Conservation (phyloP, 2,329 filamentous ascomycete species). For the Penicillium sp. region DNA sequence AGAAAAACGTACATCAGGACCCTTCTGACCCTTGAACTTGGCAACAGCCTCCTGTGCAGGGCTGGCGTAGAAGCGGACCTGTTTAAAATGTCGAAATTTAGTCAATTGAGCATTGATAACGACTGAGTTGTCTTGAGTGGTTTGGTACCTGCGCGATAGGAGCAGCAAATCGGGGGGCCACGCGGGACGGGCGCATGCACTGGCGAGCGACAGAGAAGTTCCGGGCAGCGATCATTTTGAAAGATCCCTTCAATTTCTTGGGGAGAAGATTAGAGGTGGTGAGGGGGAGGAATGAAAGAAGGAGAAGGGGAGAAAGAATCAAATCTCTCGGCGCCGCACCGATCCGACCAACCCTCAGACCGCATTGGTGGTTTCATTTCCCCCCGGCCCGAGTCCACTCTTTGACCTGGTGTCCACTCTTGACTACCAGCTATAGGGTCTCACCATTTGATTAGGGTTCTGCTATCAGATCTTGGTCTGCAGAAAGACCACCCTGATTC, state of each 20-base stretch:
- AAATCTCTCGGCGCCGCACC: constrained; percentile 27
- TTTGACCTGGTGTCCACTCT: constrained; percentile 11
- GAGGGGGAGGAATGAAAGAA: constrained; percentile 17
- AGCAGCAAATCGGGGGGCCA: constrained; percentile 49
- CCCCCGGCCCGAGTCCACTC: constrained; percentile 24
- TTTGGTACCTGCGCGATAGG: constrained; percentile 58
- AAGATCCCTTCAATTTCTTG: constrained; percentile 25
- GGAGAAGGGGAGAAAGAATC: constrained; percentile 25
- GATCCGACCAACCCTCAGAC: constrained; percentile 25
- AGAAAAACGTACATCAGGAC: constrained; percentile 69
- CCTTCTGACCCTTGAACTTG: constrained; percentile 90
- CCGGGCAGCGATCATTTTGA: constrained; percentile 80
- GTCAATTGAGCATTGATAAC: constrained; percentile 18
- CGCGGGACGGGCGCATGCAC: constrained; percentile 67
- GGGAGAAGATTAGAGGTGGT: constrained; percentile 22
- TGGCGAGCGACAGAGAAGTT: constrained; percentile 75
- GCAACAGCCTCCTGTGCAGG: constrained; percentile 69
- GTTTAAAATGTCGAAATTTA: constrained; percentile 20
- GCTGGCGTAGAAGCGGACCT: constrained; percentile 62
- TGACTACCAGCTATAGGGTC: constrained; percentile 4
- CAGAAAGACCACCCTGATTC: constrained; percentile 1
- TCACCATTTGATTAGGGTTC: constrained; percentile 3
- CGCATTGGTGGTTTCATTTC: constrained; percentile 27
- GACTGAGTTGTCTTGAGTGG: constrained; percentile 13
- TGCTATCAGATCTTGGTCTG: constrained; percentile 6